A percentile compares a stretch with the other conserved stretches of the same genome.
Evolutionary conservation across 2,329 filamentous ascomycete genomes (phyloP).

Genomic region (Beauveria medogensis): DNA sequence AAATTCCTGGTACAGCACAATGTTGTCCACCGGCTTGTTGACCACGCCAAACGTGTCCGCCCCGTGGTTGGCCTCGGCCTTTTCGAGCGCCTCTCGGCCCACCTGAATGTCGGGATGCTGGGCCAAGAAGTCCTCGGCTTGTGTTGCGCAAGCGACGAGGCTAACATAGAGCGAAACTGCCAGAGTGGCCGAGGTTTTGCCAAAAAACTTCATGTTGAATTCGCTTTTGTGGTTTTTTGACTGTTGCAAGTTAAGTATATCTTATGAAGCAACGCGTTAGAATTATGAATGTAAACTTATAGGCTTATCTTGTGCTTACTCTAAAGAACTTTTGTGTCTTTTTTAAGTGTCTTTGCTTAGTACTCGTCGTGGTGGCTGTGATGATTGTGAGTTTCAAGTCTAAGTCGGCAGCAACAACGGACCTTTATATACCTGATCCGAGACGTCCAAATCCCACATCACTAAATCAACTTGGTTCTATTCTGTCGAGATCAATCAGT

Average conservation of each 20-base stretch:
- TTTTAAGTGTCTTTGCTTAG: background rate
- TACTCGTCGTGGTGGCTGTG: background rate
- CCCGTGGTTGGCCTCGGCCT: background rate
- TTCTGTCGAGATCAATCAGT: background rate
- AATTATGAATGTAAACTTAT: background rate
- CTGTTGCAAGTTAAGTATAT: background rate
- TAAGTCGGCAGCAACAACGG: background rate
- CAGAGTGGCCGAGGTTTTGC: background rate
- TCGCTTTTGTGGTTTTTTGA: background rate
- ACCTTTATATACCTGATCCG: background rate
- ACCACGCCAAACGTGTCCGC: background rate
- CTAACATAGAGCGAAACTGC: background rate
- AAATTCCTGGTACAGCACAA: background rate
- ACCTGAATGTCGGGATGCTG: background rate
- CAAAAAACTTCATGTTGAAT: background rate
- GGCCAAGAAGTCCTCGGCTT: background rate
- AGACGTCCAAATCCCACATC: background rate
- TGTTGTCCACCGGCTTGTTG: background rate
- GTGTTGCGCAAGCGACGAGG: background rate
- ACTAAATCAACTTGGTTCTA: background rate
- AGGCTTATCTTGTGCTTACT: background rate
- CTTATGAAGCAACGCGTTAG: background rate
- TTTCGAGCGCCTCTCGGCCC: background rate
- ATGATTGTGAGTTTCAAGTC: too few species aligned
- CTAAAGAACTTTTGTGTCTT: background rate